Evolutionary conservation across 495 filamentous ascomycete genomes (phyloP).

Genomic region (Amniculicola lignicola): DNA sequence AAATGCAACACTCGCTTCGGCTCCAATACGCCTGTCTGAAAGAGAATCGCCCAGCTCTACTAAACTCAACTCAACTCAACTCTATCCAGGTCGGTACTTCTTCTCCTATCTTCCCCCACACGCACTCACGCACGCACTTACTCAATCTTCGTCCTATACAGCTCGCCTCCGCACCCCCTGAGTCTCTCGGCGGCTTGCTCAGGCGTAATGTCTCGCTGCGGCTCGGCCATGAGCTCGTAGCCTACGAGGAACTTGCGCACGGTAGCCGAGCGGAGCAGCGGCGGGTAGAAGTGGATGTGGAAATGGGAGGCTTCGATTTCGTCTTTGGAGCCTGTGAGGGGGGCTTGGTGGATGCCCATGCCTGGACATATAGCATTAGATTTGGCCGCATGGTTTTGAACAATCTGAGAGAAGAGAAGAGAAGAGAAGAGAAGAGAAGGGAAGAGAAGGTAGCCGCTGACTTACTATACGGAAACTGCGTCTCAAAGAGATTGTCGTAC

Average conservation of each 20-base stretch:
- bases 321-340: conserved; percentile 76
- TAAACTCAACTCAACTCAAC: too few species aligned
- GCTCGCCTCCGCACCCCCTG: conserved; percentile 68
- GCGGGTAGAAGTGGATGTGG: conserved; percentile 97
- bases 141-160: conserved; percentile 79
- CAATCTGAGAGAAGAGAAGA: too few species aligned
- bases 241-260: conserved; percentile 96
- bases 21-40: too few species aligned
- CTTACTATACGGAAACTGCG: conserved; percentile 87
- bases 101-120: too few species aligned
- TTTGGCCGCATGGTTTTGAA: background rate
- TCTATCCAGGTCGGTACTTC: too few species aligned
- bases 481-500: conserved; percentile 97
- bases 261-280: conserved; percentile 84
- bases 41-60: too few species aligned
- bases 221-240: conserved; percentile 94
- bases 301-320: conserved; percentile 84
- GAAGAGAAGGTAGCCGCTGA: too few species aligned
- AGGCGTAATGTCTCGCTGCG: conserved; percentile 94
- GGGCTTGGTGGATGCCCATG: conserved; percentile 88
- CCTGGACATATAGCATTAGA: conserved; percentile 28
- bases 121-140: too few species aligned
- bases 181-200: conserved; percentile 86
- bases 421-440: too few species aligned
- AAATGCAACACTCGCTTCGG: too few species aligned